Conservation (phyloP, 2,329 filamentous ascomycete genomes). For the Arthrinium puccinioides region DNA sequence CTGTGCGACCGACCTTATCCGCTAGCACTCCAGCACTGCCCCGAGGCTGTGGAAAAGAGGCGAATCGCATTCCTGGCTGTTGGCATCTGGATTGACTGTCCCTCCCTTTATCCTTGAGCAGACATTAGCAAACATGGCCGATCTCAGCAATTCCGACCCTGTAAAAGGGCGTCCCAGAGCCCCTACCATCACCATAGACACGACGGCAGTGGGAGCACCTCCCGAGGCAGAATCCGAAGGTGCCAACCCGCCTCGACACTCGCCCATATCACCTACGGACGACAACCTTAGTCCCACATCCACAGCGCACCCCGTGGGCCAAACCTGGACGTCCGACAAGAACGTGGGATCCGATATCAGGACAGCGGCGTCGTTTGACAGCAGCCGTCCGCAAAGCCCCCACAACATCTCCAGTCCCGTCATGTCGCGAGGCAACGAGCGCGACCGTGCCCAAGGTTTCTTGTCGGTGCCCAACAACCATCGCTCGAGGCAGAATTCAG, state of each 20-base stretch:
- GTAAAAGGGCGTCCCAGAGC: slow-evolving; percentile 4
- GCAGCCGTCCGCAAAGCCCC: slow-evolving; percentile 61
- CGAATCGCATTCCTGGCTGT: neutral
- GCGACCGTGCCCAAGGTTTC: slow-evolving; percentile 42
- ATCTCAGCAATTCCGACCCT: neutral
- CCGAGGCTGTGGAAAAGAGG: too few species aligned
- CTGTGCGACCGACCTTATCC: too few species aligned
- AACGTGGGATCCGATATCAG: slow-evolving; percentile 17
- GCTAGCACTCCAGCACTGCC: too few species aligned
- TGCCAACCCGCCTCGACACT: slow-evolving; percentile 13
- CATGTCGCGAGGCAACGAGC: slow-evolving; percentile 37
- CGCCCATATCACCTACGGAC: slow-evolving; percentile 19
- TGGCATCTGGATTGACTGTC: neutral
- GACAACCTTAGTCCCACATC: slow-evolving; percentile 21
- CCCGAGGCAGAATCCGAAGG: slow-evolving; percentile 17
- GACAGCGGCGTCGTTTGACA: slow-evolving; percentile 53
- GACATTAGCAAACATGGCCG: slow-evolving; percentile 3
- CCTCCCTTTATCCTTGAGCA: neutral
- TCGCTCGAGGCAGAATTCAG: slow-evolving; percentile 59
- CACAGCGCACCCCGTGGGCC: slow-evolving; percentile 12
- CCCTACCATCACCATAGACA: slow-evolving; percentile 30
- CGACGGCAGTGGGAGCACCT: slow-evolving; percentile 12
- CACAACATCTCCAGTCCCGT: slow-evolving; percentile 63
- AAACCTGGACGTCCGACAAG: slow-evolving; percentile 17
- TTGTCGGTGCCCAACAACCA: slow-evolving; percentile 57